Base-by-base conservation (phyloP, 495 filamentous ascomycete genomes). In the Aspergillus egyptiacus region DNA sequence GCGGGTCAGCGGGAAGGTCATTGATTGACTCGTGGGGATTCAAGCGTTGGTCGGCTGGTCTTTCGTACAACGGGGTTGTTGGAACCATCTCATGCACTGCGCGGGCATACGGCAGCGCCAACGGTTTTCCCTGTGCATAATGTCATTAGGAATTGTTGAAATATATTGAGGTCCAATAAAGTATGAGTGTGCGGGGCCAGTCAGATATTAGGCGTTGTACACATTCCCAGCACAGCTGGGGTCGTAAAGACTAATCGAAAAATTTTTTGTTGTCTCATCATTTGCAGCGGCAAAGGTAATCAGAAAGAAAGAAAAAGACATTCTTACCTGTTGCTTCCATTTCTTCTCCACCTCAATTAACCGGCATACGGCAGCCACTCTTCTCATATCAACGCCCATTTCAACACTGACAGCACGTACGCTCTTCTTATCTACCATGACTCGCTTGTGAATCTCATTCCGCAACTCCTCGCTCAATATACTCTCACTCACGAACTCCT, bases 191-290 rank as follows among this genome's bases (percentile, higher is more conserved):
- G 38, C 49, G 54, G 37, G 38, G 54, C 40, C 39, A 55, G 67
- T 65, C 68, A 65, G 53, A 40, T 60, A 58, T 56, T 55, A 55
- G 54, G 53, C 63, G 74, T 75, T 82, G 68, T 89, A 88, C 87
- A 81, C 85, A 89, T 80, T 59, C 66, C 59, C 66, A 58, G 59
- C 32, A 43, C 50, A 38, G 56, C 63, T 51, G 63, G 66, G 80
- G 89, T 96, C 91, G 96, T 96, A 75, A 91, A 96, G 91, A 96
- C 91, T 95, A 95, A 98, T 96, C 91, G 90, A 84, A 75, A n/a
- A 73, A 77, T 74, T 83, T 81, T 78, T 79, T 48, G 37, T 77
- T 79, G 54, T 63, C 74, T 87, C 85, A 83, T 84, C 84, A 84
- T 83, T n/a, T 66, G 46, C 35, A 55, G 53, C 50, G 36, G 23